Percentiles rank a stretch among this genome's conserved stretches.
Evolutionary conservation across 2,329 filamentous ascomycete genomes (phyloP).

Genomic region (Fusarium staphyleae): DNA sequence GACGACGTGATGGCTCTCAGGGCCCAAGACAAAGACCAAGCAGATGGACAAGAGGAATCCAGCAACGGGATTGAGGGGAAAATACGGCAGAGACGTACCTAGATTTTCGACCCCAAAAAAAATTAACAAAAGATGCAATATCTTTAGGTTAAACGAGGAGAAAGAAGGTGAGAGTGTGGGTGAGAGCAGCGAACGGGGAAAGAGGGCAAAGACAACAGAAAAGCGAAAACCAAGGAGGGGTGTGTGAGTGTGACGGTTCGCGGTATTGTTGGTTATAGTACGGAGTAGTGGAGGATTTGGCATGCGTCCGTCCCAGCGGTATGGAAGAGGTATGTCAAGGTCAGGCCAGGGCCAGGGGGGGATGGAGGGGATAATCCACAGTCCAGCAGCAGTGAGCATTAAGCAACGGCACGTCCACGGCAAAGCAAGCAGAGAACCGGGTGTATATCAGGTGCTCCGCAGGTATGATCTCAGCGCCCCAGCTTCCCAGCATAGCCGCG

Average conservation of each 20-base stretch:
- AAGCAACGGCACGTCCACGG: constrained; percentile 5
- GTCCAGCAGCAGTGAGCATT: constrained; percentile 5
- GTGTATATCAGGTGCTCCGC: constrained; percentile 1
- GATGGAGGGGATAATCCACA: neutral
- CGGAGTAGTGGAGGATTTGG: constrained; percentile 15
- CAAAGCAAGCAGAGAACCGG: constrained; percentile 1
- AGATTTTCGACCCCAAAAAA: neutral
- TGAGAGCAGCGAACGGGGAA: neutral
- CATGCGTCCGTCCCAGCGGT: constrained; percentile 31
- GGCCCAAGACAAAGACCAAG: neutral
- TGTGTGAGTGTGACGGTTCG: constrained; percentile 16
- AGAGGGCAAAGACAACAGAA: constrained; percentile 1
- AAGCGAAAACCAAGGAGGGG: constrained; percentile 5
- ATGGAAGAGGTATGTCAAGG: constrained; percentile 33
- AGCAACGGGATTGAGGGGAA: neutral
- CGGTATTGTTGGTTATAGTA: constrained; percentile 7
- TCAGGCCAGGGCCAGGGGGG: constrained; percentile 33
- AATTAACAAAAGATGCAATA: constrained; percentile 1
- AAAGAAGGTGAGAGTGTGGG: neutral
- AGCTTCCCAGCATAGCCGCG: too few relatives aligned
- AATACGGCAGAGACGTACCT: constrained; percentile 4
- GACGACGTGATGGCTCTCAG: constrained; percentile 4
- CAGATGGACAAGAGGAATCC: neutral
- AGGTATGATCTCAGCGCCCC: neutral
- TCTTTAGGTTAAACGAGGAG: neutral